phyloP scores from a whole-genome alignment of 2,329 filamentous ascomycete species.

The Tolypocladium paradoxum region DNA sequence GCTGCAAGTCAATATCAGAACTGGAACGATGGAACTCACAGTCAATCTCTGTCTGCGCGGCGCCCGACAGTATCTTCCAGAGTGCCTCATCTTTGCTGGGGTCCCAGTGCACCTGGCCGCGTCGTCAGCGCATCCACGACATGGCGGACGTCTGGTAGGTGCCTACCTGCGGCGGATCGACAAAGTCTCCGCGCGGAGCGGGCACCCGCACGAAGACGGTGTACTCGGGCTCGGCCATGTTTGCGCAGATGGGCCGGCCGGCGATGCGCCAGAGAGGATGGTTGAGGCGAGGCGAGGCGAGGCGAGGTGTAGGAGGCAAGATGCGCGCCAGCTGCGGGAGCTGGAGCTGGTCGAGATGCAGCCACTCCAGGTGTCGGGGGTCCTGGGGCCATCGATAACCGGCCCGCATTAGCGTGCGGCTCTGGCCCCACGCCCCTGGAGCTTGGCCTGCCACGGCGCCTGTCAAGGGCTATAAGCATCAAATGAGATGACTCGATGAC shows the following conservation, averaged over 20 bases:
- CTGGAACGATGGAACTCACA: slow-evolving; percentile 45
- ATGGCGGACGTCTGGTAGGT: slow-evolving; percentile 1
- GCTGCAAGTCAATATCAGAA: background rate
- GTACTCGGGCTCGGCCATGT: slow-evolving; percentile 45
- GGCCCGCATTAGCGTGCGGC: slow-evolving; percentile 1
- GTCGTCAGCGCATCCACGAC: background rate
- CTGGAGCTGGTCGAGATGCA: background rate
- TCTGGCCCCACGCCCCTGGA: background rate
- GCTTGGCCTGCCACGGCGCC: background rate
- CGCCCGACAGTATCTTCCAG: slow-evolving; percentile 81
- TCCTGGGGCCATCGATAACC: slow-evolving; percentile 1
- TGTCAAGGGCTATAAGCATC: too few species aligned
- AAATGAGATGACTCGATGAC: too few species aligned
- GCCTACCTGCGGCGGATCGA: slow-evolving; percentile 75
- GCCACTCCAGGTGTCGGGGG: background rate
- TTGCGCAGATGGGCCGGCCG: background rate
- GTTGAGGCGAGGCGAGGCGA: background rate
- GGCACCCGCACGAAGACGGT: slow-evolving; percentile 86
- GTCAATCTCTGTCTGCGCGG: slow-evolving; percentile 73
- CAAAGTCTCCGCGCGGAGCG: slow-evolving; percentile 75
- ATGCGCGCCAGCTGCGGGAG: background rate
- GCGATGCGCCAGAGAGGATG: background rate
- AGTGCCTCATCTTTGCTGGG: slow-evolving; percentile 74
- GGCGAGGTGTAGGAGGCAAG: background rate
- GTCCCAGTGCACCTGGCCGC: slow-evolving; percentile 71